Evolutionary conservation across 129 eudicot species (phyloP), one percentile per base, ranked within the genome.

Genomic region (Flaveria sonorensis): DNA sequence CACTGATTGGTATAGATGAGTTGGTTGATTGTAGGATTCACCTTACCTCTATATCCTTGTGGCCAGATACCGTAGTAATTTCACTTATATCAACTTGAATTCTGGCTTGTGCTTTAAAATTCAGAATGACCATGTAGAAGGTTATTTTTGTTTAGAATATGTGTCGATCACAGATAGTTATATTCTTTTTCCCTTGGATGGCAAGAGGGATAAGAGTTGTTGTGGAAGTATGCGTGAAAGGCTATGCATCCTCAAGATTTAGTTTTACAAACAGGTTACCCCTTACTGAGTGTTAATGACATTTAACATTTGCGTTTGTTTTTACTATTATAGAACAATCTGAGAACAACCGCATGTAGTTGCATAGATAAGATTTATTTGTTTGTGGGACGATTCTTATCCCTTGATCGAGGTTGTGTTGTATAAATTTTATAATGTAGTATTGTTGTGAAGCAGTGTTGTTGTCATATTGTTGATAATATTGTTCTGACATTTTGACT

Each of bases 1-100:
- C 52, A 12, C 51, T 55, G 52, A 72, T 72, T 52, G 66, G 40
- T 36, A 16, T 24, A 30, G 11, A 55, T 72, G n/a, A 68, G 73
- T 43, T 60, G 32, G 66, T 56, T 68, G 45, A 68, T 4, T 14
- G 24, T 21, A 68, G 45, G 72, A 68, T 9, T 9, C 53, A 19
- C 10, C 23, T 48, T 53, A 53, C 13, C 24, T 21, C 60, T 16
- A 13, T 48, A 1, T 48, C 16, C 16, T 2, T 13, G 53, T 48
- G 53, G 53, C n/a, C 16, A 13, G 18, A 48, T 48, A 2, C 16
- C 53, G 1, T 48, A 13, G 53, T 47, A 10, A 47, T 2, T 11
- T 47, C n/a, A 47, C n/a, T 47, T n/a, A 47, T 2, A 47, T 11
- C 42, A 24, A 40, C 24, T 42, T 3, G 9, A 42, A 42, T 19